phyloP scores from a whole-genome alignment of 2,329 filamentous ascomycete genomes.

The Ophiostoma sp. region DNA sequence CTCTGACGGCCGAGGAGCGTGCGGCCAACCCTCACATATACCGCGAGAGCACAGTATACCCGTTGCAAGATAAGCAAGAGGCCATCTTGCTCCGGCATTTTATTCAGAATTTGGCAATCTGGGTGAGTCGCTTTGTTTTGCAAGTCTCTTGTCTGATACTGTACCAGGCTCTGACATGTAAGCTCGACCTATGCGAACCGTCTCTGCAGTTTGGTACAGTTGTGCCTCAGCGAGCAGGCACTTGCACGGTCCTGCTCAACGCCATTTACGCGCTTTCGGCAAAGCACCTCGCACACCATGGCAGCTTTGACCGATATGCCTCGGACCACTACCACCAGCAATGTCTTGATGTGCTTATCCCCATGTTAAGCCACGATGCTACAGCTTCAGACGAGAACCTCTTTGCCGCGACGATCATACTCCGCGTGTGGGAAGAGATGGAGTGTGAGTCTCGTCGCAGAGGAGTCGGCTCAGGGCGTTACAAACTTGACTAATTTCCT shows the following conservation, averaged over 20 bases:
- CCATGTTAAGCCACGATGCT: conserved; percentile 41
- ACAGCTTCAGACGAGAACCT: conserved; percentile 46
- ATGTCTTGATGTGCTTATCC: conserved; percentile 45
- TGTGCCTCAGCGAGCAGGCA: conserved; percentile 48
- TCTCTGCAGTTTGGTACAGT: conserved; percentile 46
- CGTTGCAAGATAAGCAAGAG: conserved; percentile 30
- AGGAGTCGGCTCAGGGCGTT: not conserved
- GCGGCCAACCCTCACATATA: conserved; percentile 27
- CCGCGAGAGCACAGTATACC: conserved; percentile 29
- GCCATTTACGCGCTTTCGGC: conserved; percentile 53
- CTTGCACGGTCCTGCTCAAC: conserved; percentile 48
- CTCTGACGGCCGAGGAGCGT: not conserved
- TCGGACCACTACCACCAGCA: conserved; percentile 50
- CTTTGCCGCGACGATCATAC: conserved; percentile 51
- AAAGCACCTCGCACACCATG: conserved; percentile 47
- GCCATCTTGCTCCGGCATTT: conserved; percentile 34
- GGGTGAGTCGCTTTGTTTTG: conserved; percentile 29
- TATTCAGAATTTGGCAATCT: conserved; percentile 34
- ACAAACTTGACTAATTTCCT: not conserved
- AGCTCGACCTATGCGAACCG: conserved; percentile 42
- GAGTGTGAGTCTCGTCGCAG: conserved; percentile 29
- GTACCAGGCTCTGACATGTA: not conserved
- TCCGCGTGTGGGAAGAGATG: conserved; percentile 54
- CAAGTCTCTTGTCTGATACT: not conserved
- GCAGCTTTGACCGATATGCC: conserved; percentile 43